A percentile compares a stretch with the other conserved stretches of the same genome.
phyloP scores from a whole-genome alignment of 208 protist genomes.

The Leptomonas seymouri region DNA sequence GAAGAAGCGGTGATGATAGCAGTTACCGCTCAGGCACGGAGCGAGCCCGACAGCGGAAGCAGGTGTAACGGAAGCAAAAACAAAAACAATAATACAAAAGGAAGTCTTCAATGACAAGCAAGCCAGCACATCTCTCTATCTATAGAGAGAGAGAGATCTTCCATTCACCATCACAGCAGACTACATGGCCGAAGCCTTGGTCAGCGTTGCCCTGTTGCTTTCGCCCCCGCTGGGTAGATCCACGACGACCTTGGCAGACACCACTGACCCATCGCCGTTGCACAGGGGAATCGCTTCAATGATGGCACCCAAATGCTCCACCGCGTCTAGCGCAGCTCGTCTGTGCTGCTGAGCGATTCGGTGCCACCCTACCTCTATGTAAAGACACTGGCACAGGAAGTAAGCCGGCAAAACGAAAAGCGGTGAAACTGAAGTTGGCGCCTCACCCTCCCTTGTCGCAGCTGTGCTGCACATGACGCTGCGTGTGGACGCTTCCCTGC shows the following conservation, averaged over 20 bases:
- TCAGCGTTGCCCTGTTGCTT: not conserved
- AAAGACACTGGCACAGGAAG: conserved; percentile 2
- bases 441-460: not conserved
- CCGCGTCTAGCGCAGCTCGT: not conserved
- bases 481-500: not conserved
- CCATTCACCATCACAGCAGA: too few relatives aligned
- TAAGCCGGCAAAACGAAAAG: conserved; percentile 7
- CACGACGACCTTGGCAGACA: not conserved
- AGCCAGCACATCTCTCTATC: not conserved
- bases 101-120: not conserved
- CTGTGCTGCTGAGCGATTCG: not conserved
- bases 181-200: not conserved
- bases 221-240: not conserved
- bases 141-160: too few relatives aligned
- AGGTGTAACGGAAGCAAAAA: not conserved
- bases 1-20: too few relatives aligned
- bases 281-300: not conserved
- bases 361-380: conserved; percentile 1
- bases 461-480: not conserved
- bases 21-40: too few relatives aligned
- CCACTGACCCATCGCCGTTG: not conserved
- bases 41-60: not conserved
- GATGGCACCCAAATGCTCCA: not conserved
- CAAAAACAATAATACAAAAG: not conserved
- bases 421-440: not conserved